Base-by-base conservation (phyloP, 805 yeast species). In the Starmerella gropengiesseri region DNA sequence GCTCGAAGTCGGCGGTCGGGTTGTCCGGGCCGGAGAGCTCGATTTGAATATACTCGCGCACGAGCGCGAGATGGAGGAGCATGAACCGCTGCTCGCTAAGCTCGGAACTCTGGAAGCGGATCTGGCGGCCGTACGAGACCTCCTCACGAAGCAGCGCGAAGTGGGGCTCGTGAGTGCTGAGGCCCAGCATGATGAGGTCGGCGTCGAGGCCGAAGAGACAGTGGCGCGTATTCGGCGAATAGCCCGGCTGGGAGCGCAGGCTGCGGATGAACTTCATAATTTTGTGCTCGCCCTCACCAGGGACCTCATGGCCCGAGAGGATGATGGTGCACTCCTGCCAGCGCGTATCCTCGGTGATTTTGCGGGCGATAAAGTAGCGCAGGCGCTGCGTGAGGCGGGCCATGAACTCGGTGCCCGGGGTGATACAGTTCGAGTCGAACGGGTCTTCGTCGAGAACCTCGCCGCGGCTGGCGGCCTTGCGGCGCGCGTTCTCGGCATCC, bases 261-360 rank as follows among this genome's bases (percentile, higher is more conserved):
- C 81, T 73, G 56, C 99, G 75, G 46, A 91, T 82, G 59, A 85
- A 91, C 55, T 81, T 83, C 98, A 91, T 91, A 53, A 91, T 79
- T 62, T 91, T 91, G 67, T 91, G 99, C 63, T 91, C 99, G 59
- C 99, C 99, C 70, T 91, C 99, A 48, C 99, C 99, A 1, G 99
- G 98, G 11, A 89, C 97, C 1, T 94, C 80, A 31, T 95, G 94
- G 60, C 89, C 99, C 56, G 94, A 81, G 30, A 91, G 78, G 23
- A 91, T 80, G 7, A 91, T 85, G 60, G 86, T 89, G 40, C 89
- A 65, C 45, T 78, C 70, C 38, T 78, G 78, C 98, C 98, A 91
- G 29, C 91, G 94, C 2, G 95, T 89, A 58, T 91, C 98, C 14
- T 71, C 73, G 21, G 85, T 72, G 31, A 91, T 66, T 59, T 91